Conservation (phyloP, 768 basidiomycete genomes). For the Mrakia gelida region DNA sequence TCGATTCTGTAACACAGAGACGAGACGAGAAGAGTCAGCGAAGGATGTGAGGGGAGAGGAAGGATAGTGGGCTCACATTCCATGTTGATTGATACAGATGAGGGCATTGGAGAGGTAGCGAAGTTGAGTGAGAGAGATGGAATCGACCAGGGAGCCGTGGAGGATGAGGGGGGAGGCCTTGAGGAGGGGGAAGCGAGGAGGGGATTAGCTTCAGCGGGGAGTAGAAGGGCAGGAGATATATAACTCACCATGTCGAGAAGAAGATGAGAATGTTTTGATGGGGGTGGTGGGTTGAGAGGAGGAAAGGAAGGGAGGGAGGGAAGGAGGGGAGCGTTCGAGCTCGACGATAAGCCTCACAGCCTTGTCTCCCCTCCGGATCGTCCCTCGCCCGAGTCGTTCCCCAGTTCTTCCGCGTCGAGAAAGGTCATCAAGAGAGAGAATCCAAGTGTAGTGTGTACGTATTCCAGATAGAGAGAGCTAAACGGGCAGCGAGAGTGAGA, state of each 20-base stretch:
- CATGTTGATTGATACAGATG: slow-evolving; percentile 53
- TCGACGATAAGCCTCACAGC: no score
- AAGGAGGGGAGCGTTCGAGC: no score
- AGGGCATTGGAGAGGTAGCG: slow-evolving; percentile 53
- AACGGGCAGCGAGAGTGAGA: no score
- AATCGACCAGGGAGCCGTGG: slow-evolving; percentile 39
- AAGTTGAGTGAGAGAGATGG: slow-evolving; percentile 36
- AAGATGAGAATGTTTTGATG: neutral
- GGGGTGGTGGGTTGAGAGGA: neutral
- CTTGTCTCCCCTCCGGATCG: neutral
- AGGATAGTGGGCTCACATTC: slow-evolving; percentile 40
- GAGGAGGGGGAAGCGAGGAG: no score
- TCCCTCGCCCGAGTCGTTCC: neutral
- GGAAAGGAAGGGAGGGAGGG: neutral
- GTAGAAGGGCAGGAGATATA: neutral
- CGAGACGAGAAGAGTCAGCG: neutral
- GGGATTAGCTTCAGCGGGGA: no score
- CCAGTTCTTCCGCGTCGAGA: neutral
- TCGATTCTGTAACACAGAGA: slow-evolving; percentile 9
- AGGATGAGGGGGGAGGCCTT: neutral
- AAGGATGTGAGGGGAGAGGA: neutral
- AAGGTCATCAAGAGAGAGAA: neutral
- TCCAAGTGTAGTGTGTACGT: no score
- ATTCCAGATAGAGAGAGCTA: no score
- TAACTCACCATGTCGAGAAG: neutral